These are phyloP conservation scores for Rhynchospora breviuscula DNA, from an alignment of 176 grass and related monocot species.

Conservation along the genomic window DNA sequence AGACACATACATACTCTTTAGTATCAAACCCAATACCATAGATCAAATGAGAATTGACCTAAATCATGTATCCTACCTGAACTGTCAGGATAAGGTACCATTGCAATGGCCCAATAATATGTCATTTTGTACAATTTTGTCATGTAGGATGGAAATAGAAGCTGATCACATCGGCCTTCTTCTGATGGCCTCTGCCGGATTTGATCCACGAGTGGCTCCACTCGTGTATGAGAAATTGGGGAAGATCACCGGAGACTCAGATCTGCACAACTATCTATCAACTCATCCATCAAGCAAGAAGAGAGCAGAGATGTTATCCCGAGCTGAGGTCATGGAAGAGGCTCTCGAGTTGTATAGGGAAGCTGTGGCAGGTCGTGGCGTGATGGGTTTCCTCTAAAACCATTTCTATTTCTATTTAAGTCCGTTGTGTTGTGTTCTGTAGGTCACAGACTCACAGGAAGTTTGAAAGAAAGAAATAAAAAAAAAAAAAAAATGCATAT, in stretches of 20 bases:
- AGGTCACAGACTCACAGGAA: neutral
- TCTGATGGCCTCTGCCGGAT: conserved; percentile 66
- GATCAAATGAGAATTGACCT: neutral
- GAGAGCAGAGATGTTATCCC: conserved; percentile 46
- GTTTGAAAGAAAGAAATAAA: neutral
- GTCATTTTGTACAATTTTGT: neutral
- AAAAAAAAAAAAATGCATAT: neutral
- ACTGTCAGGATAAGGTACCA: neutral
- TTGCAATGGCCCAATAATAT: neutral
- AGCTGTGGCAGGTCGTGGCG: conserved; percentile 34
- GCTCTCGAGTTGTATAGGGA: conserved; percentile 64
- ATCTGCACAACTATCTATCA: conserved; percentile 55
- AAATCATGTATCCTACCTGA: neutral
- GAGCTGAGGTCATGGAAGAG: conserved; percentile 63
- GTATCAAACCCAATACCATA: neutral
- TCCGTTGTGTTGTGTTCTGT: neutral
- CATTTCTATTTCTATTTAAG: neutral
- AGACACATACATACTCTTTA: neutral
- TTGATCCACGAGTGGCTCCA: conserved; percentile 66
- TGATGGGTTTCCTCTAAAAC: conserved; percentile 65
- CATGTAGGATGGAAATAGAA: conserved; percentile 81
- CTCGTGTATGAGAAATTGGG: conserved; percentile 68
- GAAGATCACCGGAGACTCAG: conserved; percentile 50
- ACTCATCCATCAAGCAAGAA: conserved; percentile 89
- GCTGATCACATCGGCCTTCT: conserved; percentile 84